Conservation (phyloP, 2,329 filamentous ascomycete species). For the Cytospora schulzeri region DNA sequence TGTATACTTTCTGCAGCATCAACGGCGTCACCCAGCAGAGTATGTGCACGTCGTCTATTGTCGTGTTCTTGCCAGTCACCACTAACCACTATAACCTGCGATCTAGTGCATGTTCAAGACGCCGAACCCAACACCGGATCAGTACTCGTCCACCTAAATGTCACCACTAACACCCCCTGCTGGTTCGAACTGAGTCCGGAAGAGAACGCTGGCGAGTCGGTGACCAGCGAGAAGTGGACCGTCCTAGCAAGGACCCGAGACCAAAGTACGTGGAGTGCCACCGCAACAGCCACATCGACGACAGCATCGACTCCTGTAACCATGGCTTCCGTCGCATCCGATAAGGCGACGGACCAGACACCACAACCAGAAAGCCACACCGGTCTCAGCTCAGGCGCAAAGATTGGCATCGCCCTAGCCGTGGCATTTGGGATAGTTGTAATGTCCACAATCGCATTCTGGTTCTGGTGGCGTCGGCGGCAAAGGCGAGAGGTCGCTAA, state of each 20-base stretch:
- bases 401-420: constrained; percentile 23
- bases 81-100: not conserved
- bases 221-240: constrained; percentile 13
- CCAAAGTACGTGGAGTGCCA: constrained; percentile 18
- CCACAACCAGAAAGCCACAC: not conserved
- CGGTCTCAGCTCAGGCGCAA: constrained; percentile 19
- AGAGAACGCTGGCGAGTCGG: not conserved
- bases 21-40: constrained; percentile 17
- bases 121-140: constrained; percentile 20
- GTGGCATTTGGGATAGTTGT: constrained; percentile 19
- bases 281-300: constrained; percentile 11
- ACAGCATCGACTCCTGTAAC: not conserved
- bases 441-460: constrained; percentile 21
- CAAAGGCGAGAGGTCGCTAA: constrained; percentile 25
- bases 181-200: constrained; percentile 16
- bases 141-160: constrained; percentile 14
- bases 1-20: constrained; percentile 19
- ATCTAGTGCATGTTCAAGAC: constrained; percentile 15
- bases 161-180: constrained; percentile 19
- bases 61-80: not conserved
- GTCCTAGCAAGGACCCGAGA: constrained; percentile 14
- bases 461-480: constrained; percentile 25
- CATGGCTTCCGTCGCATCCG: constrained; percentile 1
- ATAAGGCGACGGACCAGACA: not conserved
- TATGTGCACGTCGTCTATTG: not conserved